Percentiles rank a stretch among this genome's conserved stretches.
phyloP scores from a whole-genome alignment of 192 early-diverging fungal genomes.

The Entrophospora sp. region DNA sequence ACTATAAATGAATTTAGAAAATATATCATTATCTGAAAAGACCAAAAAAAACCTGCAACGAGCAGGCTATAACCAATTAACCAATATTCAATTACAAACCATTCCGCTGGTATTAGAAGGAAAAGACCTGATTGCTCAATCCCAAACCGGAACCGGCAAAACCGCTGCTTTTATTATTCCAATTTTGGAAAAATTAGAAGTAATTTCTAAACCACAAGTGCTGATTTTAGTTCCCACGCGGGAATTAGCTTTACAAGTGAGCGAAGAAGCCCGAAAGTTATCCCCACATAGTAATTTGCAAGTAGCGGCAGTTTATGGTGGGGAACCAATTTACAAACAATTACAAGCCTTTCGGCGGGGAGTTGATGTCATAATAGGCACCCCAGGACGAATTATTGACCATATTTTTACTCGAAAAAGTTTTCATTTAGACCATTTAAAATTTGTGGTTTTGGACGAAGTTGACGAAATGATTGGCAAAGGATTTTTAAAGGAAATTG shows the following conservation, averaged over 20 bases:
- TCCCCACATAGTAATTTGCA: constrained; percentile 17
- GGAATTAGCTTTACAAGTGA: constrained; percentile 22
- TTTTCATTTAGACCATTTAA: constrained; percentile 48
- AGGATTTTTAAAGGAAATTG: constrained; percentile 15
- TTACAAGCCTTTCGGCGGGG: constrained; percentile 57
- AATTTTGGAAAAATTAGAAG: constrained; percentile 18
- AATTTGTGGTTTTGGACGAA: constrained; percentile 60
- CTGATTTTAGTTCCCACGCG: constrained; percentile 21
- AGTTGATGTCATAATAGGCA: constrained; percentile 65
- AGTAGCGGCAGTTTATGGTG: constrained; percentile 67
- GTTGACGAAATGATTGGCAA: constrained; percentile 57
- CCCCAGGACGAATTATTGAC: constrained; percentile 66
- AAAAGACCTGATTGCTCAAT: constrained; percentile 37
- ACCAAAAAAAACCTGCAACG: neutral
- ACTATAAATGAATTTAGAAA: constrained; percentile 4
- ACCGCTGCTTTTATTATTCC: constrained; percentile 38
- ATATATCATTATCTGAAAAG: neutral
- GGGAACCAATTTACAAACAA: constrained; percentile 72
- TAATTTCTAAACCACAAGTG: neutral
- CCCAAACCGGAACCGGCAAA: constrained; percentile 34
- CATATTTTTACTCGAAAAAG: constrained; percentile 69
- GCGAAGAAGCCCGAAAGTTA: constrained; percentile 18
- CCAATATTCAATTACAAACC: constrained; percentile 9
- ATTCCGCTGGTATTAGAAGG: constrained; percentile 44
- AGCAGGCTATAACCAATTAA: neutral